Evolutionary conservation across 2,329 filamentous ascomycete species (phyloP).

Genomic region (Paraphoma chrysanthemicola): DNA sequence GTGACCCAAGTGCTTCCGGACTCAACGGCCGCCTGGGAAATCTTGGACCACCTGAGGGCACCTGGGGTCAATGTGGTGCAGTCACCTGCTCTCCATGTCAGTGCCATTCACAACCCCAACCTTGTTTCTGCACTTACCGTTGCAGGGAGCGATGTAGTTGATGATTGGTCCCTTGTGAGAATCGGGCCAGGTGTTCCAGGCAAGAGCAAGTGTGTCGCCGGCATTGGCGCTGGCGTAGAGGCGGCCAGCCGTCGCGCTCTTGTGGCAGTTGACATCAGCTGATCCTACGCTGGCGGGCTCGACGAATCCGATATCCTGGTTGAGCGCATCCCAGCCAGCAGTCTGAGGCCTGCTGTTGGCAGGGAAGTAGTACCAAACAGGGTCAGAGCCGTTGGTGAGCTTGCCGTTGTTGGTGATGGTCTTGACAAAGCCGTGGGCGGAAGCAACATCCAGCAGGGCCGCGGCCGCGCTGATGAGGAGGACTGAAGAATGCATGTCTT

Average conservation of each 20-base stretch:
- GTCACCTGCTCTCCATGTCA: slow-evolving; percentile 25
- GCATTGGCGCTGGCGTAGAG: slow-evolving; percentile 44
- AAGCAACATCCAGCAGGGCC: slow-evolving; percentile 26
- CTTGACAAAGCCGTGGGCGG: slow-evolving; percentile 42
- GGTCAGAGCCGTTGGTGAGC: slow-evolving; percentile 39
- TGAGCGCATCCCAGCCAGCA: slow-evolving; percentile 44
- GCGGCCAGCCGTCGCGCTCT: slow-evolving; percentile 43
- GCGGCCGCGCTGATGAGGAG: slow-evolving; percentile 26
- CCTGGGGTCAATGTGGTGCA: slow-evolving; percentile 36
- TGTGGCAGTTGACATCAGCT: slow-evolving; percentile 49
- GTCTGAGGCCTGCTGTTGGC: slow-evolving; percentile 32
- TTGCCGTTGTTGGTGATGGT: slow-evolving; percentile 29
- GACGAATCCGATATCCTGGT: slow-evolving; percentile 49
- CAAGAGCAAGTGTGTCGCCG: slow-evolving; percentile 41
- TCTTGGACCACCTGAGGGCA: slow-evolving; percentile 14
- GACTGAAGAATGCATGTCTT: slow-evolving; percentile 18
- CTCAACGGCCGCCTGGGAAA: slow-evolving; percentile 7
- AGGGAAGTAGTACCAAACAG: slow-evolving; percentile 41
- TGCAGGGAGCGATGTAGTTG: slow-evolving; percentile 48
- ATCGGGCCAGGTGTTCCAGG: slow-evolving; percentile 47
- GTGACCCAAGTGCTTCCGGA: slow-evolving; percentile 43
- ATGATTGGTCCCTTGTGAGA: slow-evolving; percentile 48
- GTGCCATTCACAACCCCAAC: background rate
- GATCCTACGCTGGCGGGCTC: slow-evolving; percentile 33
- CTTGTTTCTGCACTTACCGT: slow-evolving; percentile 20